Percentiles rank a stretch among this genome's conserved stretches.
phyloP scores from a whole-genome alignment of 2,329 filamentous ascomycete species.

The Ophiocordyceps camponoti-saundersi region DNA sequence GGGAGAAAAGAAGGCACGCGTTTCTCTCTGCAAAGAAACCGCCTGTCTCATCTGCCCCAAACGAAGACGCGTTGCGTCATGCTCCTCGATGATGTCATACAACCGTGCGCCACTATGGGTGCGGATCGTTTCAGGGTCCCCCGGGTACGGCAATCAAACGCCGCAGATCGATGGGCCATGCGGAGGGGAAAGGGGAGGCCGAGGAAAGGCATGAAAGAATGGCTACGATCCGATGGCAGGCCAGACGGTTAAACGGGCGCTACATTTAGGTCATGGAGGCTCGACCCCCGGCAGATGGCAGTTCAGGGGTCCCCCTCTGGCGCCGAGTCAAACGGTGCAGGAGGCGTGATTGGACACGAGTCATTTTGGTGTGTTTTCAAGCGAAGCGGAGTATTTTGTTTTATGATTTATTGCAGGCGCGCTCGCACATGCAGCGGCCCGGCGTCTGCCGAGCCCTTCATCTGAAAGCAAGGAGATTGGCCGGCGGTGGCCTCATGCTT shows the following conservation, averaged over 20 bases:
- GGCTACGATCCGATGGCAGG: not conserved
- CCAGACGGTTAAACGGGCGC: not conserved
- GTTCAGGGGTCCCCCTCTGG: not conserved
- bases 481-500: not conserved
- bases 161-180: not conserved
- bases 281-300: not conserved
- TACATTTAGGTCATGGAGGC: not conserved
- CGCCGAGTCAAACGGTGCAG: not conserved
- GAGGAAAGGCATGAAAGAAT: not conserved
- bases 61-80: not conserved
- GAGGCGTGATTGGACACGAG: not conserved
- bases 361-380: not conserved
- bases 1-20: too few species aligned
- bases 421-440: not conserved
- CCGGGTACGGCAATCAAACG: not conserved
- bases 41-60: too few species aligned
- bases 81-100: not conserved
- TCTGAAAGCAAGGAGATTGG: not conserved
- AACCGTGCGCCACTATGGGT: not conserved
- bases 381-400: not conserved
- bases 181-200: not conserved
- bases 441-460: not conserved
- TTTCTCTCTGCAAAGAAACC: too few species aligned
- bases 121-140: not conserved
- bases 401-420: not conserved